These are phyloP conservation scores for Chondrostereum purpureum DNA, from an alignment of 1,284 basidiomycete genomes.

Conservation along the genomic window DNA sequence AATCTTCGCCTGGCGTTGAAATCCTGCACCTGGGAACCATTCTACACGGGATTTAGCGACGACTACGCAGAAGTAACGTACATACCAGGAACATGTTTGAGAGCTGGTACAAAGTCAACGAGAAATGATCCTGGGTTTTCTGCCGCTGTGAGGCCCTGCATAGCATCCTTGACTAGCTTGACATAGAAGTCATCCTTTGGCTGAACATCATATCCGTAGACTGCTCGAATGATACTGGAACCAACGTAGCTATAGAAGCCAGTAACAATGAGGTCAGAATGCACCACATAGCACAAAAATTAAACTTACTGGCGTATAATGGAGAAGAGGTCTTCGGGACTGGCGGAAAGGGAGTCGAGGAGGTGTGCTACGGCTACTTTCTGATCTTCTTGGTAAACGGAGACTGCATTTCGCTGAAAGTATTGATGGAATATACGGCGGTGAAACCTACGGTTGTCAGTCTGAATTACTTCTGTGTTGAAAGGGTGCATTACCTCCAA, in stretches of 20 bases:
- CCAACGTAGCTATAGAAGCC: slow-evolving; percentile 29
- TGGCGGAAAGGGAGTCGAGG: slow-evolving; percentile 29
- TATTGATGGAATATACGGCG: slow-evolving; percentile 8
- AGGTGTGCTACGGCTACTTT: slow-evolving; percentile 31
- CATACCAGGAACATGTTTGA: slow-evolving; percentile 15
- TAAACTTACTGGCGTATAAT: slow-evolving; percentile 37
- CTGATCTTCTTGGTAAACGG: slow-evolving; percentile 19
- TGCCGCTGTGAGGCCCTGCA: neutral
- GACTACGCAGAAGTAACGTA: slow-evolving; percentile 14
- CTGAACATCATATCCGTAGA: slow-evolving; percentile 12
- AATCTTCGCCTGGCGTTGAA: slow-evolving; percentile 8
- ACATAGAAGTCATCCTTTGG: slow-evolving; percentile 10
- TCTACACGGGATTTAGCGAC: slow-evolving; percentile 13
- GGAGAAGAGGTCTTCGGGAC: slow-evolving; percentile 30
- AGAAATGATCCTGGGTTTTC: slow-evolving; percentile 7
- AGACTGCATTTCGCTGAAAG: slow-evolving; percentile 4
- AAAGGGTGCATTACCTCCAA: too few relatives aligned
- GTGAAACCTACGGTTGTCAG: neutral
- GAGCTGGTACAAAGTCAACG: slow-evolving; percentile 10
- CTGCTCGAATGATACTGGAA: slow-evolving; percentile 29
- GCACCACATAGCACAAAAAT: neutral
- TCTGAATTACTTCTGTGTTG: too few relatives aligned
- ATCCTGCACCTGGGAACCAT: slow-evolving; percentile 19
- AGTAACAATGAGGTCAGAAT: slow-evolving; percentile 4
- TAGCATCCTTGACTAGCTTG: neutral